Conservation (phyloP, 2,329 filamentous ascomycete species). For the Fusarium protoensiforme region DNA sequence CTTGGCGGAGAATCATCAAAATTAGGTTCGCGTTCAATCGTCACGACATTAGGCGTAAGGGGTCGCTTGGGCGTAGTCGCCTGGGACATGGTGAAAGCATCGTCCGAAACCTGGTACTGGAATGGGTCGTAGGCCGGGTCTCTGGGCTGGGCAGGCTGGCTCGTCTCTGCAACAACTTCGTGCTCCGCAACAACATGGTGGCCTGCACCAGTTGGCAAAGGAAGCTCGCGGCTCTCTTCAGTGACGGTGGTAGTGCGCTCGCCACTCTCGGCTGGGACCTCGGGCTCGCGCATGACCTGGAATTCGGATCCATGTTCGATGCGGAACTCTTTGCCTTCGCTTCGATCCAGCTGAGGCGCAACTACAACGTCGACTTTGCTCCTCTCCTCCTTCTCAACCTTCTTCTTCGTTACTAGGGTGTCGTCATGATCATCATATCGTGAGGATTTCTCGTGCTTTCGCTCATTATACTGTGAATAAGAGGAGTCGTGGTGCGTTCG, state of each 20-base stretch:
- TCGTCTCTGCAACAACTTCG: constrained; percentile 40
- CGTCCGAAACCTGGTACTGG: constrained; percentile 65
- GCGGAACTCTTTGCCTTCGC: constrained; percentile 42
- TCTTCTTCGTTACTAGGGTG: constrained; percentile 39
- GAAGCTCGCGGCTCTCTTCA: constrained; percentile 43
- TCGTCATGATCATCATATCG: constrained; percentile 48
- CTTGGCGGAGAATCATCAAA: constrained; percentile 54
- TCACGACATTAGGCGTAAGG: constrained; percentile 62
- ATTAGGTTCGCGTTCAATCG: constrained; percentile 64
- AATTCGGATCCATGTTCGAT: constrained; percentile 46
- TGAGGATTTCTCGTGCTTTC: constrained; percentile 44
- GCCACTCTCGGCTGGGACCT: constrained; percentile 37
- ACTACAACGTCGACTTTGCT: constrained; percentile 40
- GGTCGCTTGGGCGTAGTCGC: constrained; percentile 54
- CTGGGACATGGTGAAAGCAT: constrained; percentile 61
- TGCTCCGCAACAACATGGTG: constrained; percentile 44
- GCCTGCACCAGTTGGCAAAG: constrained; percentile 42
- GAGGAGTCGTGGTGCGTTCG: constrained; percentile 46
- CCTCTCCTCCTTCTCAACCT: constrained; percentile 31
- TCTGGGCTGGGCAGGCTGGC: constrained; percentile 36
- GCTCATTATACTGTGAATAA: constrained; percentile 44
- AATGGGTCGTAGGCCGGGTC: constrained; percentile 64
- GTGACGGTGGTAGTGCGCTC: constrained; percentile 37
- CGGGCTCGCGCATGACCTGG: constrained; percentile 35
- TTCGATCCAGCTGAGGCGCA: constrained; percentile 38